A percentile compares a stretch with the other conserved stretches of the same genome.
Evolutionary conservation across 208 protist species (phyloP).

Genomic region (Wallacemonas sp.): DNA sequence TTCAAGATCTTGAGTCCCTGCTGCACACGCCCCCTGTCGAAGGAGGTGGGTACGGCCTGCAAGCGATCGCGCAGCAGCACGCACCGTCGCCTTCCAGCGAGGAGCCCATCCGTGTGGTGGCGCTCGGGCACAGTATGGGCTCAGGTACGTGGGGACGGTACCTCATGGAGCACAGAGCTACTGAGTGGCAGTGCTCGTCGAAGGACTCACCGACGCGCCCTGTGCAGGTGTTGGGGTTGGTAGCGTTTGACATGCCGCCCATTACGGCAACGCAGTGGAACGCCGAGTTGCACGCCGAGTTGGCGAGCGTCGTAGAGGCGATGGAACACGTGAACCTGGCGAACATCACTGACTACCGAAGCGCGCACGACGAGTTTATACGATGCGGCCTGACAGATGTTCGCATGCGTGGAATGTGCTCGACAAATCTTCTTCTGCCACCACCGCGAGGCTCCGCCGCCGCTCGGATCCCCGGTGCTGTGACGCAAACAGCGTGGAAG

Average conservation of each 20-base stretch:
- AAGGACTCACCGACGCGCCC: neutral
- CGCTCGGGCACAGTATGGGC: constrained; percentile 71
- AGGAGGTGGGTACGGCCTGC: neutral
- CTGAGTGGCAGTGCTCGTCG: neutral
- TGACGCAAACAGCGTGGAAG: constrained; percentile 29
- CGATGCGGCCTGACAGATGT: constrained; percentile 43
- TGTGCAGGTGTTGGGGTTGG: constrained; percentile 19
- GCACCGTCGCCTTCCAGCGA: neutral
- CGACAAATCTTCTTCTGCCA: constrained; percentile 48
- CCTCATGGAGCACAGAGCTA: constrained; percentile 30
- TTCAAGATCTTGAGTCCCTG: constrained; percentile 33
- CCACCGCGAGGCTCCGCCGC: constrained; percentile 8
- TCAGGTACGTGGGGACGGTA: constrained; percentile 44
- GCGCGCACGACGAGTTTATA: constrained; percentile 48
- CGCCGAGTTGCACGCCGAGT: constrained; percentile 18
- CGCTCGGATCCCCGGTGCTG: neutral
- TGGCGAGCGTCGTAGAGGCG: constrained; percentile 27
- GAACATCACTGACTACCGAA: constrained; percentile 36
- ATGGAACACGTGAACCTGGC: constrained; percentile 42
- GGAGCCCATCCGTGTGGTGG: constrained; percentile 21
- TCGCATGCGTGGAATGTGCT: constrained; percentile 38
- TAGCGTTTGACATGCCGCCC: constrained; percentile 62
- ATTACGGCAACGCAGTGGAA: constrained; percentile 26
- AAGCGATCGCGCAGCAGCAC: neutral
- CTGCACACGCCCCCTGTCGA: constrained; percentile 13